Conservation (phyloP, 352 stramenopile species). For the Halophytophthora batemanensis region DNA sequence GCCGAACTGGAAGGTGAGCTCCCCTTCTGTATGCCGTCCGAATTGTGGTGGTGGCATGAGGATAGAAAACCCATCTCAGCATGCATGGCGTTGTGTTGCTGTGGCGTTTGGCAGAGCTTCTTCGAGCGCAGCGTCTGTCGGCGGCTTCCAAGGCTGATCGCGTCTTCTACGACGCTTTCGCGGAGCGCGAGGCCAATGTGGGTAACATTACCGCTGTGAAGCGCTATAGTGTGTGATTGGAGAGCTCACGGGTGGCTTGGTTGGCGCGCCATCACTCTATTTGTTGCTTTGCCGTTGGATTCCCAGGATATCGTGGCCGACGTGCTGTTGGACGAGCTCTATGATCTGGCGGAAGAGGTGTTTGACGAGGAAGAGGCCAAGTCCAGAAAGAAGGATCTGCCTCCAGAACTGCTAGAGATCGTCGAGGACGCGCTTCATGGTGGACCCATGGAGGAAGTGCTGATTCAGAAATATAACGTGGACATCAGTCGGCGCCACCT, state of each 20-base stretch:
- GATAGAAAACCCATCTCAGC: not conserved
- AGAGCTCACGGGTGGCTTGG: too few species aligned
- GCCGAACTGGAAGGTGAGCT: conserved; percentile 38
- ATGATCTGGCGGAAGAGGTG: conserved; percentile 49
- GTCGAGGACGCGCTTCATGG: conserved; percentile 57
- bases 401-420: conserved; percentile 56
- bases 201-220: conserved; percentile 1
- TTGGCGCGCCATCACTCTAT: too few species aligned
- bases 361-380: conserved; percentile 55
- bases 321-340: conserved; percentile 54
- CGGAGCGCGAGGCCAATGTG: conserved; percentile 43
- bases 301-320: conserved; percentile 55
- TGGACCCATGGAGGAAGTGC: conserved; percentile 50
- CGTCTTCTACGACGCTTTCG: conserved; percentile 43
- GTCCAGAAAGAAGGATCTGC: conserved; percentile 48
- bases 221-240: too few species aligned
- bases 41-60: too few species aligned
- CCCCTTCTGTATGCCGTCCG: not conserved
- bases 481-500: conserved; percentile 72
- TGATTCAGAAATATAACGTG: conserved; percentile 83
- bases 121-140: conserved; percentile 42
- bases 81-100: not conserved
- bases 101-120: conserved; percentile 17
- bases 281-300: not conserved
- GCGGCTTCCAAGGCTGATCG: conserved; percentile 26